Evolutionary conservation across 345 rosid genomes (phyloP).

Genomic region (Kernera saxatilis): DNA sequence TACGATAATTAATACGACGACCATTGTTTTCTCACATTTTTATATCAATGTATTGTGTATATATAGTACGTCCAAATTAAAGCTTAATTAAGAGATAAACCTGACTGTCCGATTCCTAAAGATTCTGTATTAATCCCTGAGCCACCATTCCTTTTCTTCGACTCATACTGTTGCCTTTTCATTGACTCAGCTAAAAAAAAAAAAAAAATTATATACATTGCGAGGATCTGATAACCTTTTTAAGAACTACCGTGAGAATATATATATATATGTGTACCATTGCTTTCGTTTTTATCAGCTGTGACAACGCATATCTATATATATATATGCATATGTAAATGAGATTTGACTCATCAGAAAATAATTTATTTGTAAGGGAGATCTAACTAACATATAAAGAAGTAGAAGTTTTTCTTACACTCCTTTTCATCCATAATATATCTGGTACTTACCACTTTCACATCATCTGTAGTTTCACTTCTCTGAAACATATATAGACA

Average conservation of each 20-base stretch:
- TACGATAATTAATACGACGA: not conserved
- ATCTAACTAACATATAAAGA: not conserved
- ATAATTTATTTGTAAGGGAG: not conserved
- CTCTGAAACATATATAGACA: not conserved
- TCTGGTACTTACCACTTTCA: not conserved
- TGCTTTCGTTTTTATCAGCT: not conserved
- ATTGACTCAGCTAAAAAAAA: not conserved
- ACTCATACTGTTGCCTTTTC: not conserved
- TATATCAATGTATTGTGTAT: not conserved
- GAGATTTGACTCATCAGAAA: not conserved
- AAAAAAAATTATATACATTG: not conserved
- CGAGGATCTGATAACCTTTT: not conserved
- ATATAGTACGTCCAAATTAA: not conserved
- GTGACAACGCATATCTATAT: not conserved
- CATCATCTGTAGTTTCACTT: not conserved
- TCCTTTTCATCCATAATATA: not conserved
- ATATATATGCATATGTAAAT: not conserved
- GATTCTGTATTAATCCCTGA: not conserved
- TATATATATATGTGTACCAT: not conserved
- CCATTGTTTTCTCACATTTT: not conserved
- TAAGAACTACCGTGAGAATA: not conserved
- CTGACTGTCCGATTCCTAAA: constrained; percentile 1
- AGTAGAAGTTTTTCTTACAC: not conserved
- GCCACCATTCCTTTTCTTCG: not conserved
- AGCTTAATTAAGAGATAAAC: not conserved